A percentile compares a stretch with the other conserved stretches of the same genome.
These are phyloP conservation scores for Botrytis paeoniae DNA, from an alignment of 2,329 filamentous ascomycete species.

Conservation along the genomic window DNA sequence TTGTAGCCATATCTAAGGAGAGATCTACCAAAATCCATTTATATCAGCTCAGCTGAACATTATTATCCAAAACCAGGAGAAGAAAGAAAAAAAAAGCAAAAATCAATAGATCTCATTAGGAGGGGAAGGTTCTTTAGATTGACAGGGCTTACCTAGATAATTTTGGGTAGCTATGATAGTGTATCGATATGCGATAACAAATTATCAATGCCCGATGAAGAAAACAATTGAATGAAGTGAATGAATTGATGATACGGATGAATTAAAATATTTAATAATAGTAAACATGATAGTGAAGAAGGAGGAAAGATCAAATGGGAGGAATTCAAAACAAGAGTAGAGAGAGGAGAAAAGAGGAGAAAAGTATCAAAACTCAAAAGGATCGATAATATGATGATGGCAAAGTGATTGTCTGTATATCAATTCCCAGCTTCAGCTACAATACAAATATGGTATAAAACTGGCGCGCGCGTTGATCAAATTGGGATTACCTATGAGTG, in stretches of 20 bases:
- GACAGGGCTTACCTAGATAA: constrained; percentile 27
- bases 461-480: constrained; percentile 5
- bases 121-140: neutral
- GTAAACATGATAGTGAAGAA: constrained; percentile 12
- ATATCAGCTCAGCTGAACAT: constrained; percentile 22
- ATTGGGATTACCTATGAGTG: neutral
- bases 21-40: constrained; percentile 7
- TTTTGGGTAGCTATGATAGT: constrained; percentile 25
- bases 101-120: constrained; percentile 11
- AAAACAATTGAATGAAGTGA: constrained; percentile 17
- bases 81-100: neutral
- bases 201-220: constrained; percentile 23
- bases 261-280: neutral
- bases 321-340: neutral
- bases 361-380: neutral
- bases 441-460: neutral
- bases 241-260: constrained; percentile 7
- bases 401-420: constrained; percentile 5
- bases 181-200: constrained; percentile 22
- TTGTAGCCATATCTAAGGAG: constrained; percentile 30
- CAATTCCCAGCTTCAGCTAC: neutral
- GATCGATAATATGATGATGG: neutral
- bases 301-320: neutral
- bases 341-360: neutral
- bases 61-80: constrained; percentile 2